Conservation (phyloP, 768 basidiomycete genomes). For the Punctularia strigosozonata region DNA sequence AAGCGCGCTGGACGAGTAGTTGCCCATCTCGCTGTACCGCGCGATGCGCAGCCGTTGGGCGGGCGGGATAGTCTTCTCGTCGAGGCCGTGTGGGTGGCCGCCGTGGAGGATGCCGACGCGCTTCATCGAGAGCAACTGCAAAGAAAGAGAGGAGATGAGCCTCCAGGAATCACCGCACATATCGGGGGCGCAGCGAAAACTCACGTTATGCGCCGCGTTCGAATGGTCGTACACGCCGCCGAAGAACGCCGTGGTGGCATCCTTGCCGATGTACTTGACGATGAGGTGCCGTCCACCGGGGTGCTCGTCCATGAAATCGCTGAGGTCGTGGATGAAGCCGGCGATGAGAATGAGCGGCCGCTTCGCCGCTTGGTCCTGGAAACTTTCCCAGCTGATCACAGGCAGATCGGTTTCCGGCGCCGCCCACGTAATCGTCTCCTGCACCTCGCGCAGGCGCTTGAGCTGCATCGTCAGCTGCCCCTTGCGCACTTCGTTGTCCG, state of each 20-base stretch:
- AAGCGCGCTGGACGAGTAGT: conserved; percentile 20
- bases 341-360: conserved; percentile 80
- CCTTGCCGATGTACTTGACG: conserved; percentile 77
- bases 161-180: neutral
- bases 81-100: conserved; percentile 38
- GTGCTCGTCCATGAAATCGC: conserved; percentile 79
- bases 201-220: conserved; percentile 76
- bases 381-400: conserved; percentile 80
- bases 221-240: conserved; percentile 87
- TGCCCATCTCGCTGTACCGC: conserved; percentile 22
- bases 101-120: conserved; percentile 45
- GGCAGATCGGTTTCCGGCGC: conserved; percentile 63
- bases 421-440: conserved; percentile 75
- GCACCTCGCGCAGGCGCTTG: conserved; percentile 70
- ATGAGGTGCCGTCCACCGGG: conserved; percentile 84
- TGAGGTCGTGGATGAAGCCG: conserved; percentile 89
- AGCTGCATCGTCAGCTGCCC: conserved; percentile 92
- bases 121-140: conserved; percentile 44
- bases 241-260: conserved; percentile 90
- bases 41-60: conserved; percentile 35
- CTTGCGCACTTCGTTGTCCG: conserved; percentile 68
- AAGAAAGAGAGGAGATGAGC: neutral
- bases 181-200: conserved; percentile 12
- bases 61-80: conserved; percentile 36
- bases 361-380: conserved; percentile 67